phyloP scores from a whole-genome alignment of 495 filamentous ascomycete species.

The Penicillium desertorum region DNA sequence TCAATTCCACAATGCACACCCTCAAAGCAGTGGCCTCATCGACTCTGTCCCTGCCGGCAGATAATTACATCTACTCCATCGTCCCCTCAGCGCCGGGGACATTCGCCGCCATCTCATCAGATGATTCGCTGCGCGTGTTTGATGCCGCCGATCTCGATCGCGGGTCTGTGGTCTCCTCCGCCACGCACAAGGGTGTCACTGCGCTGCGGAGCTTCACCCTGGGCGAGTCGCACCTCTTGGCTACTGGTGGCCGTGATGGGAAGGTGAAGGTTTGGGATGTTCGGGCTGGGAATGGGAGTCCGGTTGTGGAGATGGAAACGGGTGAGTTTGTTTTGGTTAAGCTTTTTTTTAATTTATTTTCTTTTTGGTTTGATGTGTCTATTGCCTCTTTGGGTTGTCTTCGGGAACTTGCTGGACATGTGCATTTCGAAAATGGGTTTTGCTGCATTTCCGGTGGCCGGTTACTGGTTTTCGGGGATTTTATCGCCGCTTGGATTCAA shows the following conservation, averaged over 20 bases:
- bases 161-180: slow-evolving; percentile 31
- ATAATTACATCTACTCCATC: slow-evolving; percentile 55
- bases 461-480: slow-evolving; percentile 18
- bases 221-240: slow-evolving; percentile 33
- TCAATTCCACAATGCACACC: slow-evolving; percentile 34
- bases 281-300: slow-evolving; percentile 30
- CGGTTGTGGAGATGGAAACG: slow-evolving; percentile 39
- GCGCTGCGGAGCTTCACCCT: slow-evolving; percentile 39
- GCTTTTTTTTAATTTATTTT: slow-evolving; percentile 12
- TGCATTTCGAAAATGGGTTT: slow-evolving; percentile 1
- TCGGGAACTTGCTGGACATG: slow-evolving; percentile 3
- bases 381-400: slow-evolving; percentile 2
- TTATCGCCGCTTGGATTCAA: slow-evolving; percentile 10
- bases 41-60: slow-evolving; percentile 44
- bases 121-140: slow-evolving; percentile 54
- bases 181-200: slow-evolving; percentile 48
- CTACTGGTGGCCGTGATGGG: slow-evolving; percentile 52
- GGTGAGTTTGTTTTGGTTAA: slow-evolving; percentile 31
- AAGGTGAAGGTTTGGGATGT: slow-evolving; percentile 50
- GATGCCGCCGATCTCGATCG: slow-evolving; percentile 42
- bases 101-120: slow-evolving; percentile 56
- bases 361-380: slow-evolving; percentile 7
- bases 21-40: slow-evolving; percentile 43
- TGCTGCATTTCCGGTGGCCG: slow-evolving; percentile 9
- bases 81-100: slow-evolving; percentile 30